phyloP scores from a whole-genome alignment of 2,329 filamentous ascomycete genomes.

The Venturia effusa region DNA sequence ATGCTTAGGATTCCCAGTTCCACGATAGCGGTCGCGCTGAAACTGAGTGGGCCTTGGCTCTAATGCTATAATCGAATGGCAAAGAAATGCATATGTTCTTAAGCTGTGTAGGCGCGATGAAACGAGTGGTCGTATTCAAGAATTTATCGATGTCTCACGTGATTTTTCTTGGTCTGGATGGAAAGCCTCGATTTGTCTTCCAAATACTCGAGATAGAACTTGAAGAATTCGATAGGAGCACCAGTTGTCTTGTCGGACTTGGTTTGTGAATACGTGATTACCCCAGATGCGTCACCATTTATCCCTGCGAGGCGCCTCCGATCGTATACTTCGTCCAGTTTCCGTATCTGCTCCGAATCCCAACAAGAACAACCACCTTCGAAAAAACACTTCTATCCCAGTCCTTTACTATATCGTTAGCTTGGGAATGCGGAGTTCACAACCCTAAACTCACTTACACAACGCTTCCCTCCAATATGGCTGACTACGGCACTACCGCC shows the following conservation, averaged over 20 bases:
- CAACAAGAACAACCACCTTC: background rate
- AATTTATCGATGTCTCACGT: no score
- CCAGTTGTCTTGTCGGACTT: background rate
- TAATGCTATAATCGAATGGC: no score
- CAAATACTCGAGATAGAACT: no score
- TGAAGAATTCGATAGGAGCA: no score
- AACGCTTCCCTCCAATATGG: constrained; percentile 18
- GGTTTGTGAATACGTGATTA: background rate
- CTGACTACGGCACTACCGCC: constrained; percentile 19
- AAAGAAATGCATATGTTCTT: no score
- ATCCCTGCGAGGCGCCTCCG: background rate
- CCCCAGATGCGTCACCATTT: background rate
- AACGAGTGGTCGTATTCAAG: no score
- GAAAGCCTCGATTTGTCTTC: no score
- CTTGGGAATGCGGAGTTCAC: background rate
- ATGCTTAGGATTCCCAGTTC: no score
- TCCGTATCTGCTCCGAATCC: background rate
- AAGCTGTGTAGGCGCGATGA: no score
- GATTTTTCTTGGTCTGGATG: no score
- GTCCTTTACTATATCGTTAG: background rate
- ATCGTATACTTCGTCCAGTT: background rate
- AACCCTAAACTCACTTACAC: background rate
- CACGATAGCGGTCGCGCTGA: no score
- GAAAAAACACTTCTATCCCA: background rate
- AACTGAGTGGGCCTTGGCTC: no score